Conservation (phyloP, 805 yeast species). For the Candida silvicultrix region DNA sequence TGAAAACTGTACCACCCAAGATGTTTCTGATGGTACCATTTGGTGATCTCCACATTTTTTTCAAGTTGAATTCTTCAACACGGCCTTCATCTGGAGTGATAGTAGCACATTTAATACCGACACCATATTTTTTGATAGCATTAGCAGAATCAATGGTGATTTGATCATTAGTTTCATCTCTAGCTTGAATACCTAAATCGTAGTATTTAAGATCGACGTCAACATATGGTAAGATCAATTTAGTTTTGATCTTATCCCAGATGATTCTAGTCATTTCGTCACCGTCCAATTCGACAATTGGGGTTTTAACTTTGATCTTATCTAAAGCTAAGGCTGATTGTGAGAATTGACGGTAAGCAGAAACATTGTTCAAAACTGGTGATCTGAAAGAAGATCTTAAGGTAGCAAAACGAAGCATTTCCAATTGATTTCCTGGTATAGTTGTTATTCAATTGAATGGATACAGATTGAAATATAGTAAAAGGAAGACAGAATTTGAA, state of each 20-base stretch:
- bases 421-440: background rate
- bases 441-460: background rate
- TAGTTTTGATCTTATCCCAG: constrained; percentile 68
- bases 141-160: constrained; percentile 75
- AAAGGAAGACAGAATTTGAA: too few species aligned
- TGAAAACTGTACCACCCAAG: constrained; percentile 76
- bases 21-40: constrained; percentile 82
- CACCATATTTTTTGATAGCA: constrained; percentile 69
- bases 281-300: constrained; percentile 77
- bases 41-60: constrained; percentile 83
- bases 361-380: background rate
- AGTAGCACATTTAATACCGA: constrained; percentile 81
- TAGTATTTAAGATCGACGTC: constrained; percentile 72
- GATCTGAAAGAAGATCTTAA: constrained; percentile 5
- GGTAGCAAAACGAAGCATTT: constrained; percentile 16
- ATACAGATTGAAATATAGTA: background rate
- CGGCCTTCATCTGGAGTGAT: constrained; percentile 81
- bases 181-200: constrained; percentile 60
- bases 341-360: constrained; percentile 11
- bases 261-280: constrained; percentile 86
- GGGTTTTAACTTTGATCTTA: constrained; percentile 65
- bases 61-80: constrained; percentile 65
- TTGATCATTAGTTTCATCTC: constrained; percentile 69
- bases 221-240: constrained; percentile 60
- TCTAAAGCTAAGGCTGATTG: constrained; percentile 24